Conservation (phyloP, 2,329 filamentous ascomycete genomes). For the Sarocladium strictum region DNA sequence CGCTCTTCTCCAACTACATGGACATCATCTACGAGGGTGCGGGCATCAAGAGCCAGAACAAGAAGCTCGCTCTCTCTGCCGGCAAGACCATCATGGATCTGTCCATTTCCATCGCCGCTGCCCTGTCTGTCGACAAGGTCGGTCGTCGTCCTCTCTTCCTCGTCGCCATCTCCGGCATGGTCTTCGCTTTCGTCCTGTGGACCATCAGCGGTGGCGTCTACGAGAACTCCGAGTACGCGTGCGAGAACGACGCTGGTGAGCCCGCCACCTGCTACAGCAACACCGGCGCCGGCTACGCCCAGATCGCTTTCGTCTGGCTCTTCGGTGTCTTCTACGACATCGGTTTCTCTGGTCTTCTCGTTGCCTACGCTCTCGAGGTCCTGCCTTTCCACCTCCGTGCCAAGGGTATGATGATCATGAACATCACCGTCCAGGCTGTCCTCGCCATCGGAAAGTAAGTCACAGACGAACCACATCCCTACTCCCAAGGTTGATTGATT, state of each 20-base stretch:
- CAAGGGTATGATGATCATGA: slow-evolving; percentile 59
- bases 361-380: slow-evolving; percentile 53
- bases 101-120: slow-evolving; percentile 48
- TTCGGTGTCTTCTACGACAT: slow-evolving; percentile 56
- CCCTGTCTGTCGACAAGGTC: slow-evolving; percentile 42
- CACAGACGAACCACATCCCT: background rate
- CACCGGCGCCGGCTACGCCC: slow-evolving; percentile 41
- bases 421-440: slow-evolving; percentile 55
- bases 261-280: slow-evolving; percentile 29
- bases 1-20: slow-evolving; percentile 62
- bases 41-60: slow-evolving; percentile 50
- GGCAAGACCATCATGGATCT: slow-evolving; percentile 56
- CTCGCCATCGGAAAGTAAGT: slow-evolving; percentile 56
- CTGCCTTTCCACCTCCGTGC: slow-evolving; percentile 52
- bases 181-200: slow-evolving; percentile 41
- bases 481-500: background rate
- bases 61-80: slow-evolving; percentile 48
- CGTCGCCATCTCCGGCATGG: slow-evolving; percentile 41
- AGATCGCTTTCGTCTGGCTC: slow-evolving; percentile 53
- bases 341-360: slow-evolving; percentile 51
- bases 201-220: slow-evolving; percentile 47
- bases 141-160: slow-evolving; percentile 51
- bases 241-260: slow-evolving; percentile 14
- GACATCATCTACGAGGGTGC: slow-evolving; percentile 55
- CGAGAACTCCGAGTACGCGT: slow-evolving; percentile 31